These are phyloP conservation scores for Arabidopsis lyrata DNA, from an alignment of 441 rosid species.

Conservation along the genomic window DNA sequence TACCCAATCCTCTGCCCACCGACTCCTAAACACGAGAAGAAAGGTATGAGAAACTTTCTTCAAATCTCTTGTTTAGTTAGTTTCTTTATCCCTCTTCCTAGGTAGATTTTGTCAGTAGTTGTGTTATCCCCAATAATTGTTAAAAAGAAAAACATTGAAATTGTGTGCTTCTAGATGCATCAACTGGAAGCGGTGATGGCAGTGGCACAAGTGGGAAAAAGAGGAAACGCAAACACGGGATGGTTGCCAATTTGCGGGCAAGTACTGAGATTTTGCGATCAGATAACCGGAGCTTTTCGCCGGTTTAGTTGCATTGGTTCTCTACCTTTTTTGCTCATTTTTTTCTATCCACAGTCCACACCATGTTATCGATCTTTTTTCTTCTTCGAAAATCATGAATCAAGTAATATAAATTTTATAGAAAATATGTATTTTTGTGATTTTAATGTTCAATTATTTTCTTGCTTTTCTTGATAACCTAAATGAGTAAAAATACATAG, in stretches of 20 bases:
- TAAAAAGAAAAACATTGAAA: too few species aligned
- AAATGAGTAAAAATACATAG: background rate
- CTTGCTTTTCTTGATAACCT: background rate
- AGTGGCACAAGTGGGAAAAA: conserved; percentile 76
- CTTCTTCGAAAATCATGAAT: conserved; percentile 51
- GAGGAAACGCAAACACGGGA: conserved; percentile 78
- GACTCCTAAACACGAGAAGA: too few species aligned
- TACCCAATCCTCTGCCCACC: too few species aligned
- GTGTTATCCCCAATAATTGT: too few species aligned
- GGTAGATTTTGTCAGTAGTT: too few species aligned
- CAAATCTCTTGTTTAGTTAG: too few species aligned
- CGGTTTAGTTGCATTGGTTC: conserved; percentile 57
- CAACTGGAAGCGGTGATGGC: conserved; percentile 61
- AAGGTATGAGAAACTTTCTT: too few species aligned
- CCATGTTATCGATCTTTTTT: conserved; percentile 53
- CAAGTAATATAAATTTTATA: background rate
- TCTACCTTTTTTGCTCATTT: conserved; percentile 55
- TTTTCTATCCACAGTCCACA: conserved; percentile 47
- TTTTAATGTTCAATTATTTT: background rate
- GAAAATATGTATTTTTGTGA: background rate
- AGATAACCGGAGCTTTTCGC: conserved; percentile 68
- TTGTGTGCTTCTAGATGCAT: too few species aligned
- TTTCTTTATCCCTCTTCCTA: too few species aligned
- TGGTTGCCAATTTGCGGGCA: conserved; percentile 86
- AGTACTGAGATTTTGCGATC: conserved; percentile 70